Evolutionary conservation across 176 grass and related monocot species (phyloP).

Genomic region (Typha latifolia): DNA sequence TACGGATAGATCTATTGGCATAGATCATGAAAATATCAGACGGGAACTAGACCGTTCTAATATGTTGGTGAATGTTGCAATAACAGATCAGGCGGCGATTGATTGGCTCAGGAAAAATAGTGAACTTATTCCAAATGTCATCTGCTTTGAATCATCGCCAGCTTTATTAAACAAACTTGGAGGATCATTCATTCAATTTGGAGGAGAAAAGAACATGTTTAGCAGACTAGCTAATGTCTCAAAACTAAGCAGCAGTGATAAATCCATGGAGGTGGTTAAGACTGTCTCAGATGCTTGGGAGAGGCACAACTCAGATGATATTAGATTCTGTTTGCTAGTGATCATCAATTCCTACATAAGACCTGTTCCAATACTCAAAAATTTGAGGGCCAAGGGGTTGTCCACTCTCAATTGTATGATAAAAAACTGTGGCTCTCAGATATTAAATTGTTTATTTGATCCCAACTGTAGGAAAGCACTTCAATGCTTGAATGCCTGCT

Average conservation of each 20-base stretch:
- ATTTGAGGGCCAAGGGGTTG: slow-evolving; percentile 73
- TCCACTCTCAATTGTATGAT: slow-evolving; percentile 85
- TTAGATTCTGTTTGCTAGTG: slow-evolving; percentile 82
- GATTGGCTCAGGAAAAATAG: slow-evolving; percentile 47
- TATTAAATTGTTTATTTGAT: slow-evolving; percentile 85
- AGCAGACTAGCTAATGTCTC: slow-evolving; percentile 36
- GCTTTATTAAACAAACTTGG: slow-evolving; percentile 69
- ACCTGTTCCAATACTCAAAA: slow-evolving; percentile 64
- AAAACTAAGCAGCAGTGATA: slow-evolving; percentile 24
- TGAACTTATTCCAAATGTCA: slow-evolving; percentile 48
- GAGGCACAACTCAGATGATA: slow-evolving; percentile 93
- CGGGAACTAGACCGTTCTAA: slow-evolving; percentile 41
- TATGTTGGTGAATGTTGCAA: slow-evolving; percentile 68
- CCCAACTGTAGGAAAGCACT: slow-evolving; percentile 81
- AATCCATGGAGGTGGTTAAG: slow-evolving; percentile 53
- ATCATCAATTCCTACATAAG: slow-evolving; percentile 73
- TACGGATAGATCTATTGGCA: slow-evolving; percentile 36
- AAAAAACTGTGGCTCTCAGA: slow-evolving; percentile 66
- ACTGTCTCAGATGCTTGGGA: slow-evolving; percentile 78
- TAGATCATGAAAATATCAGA: slow-evolving; percentile 21
- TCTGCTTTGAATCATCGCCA: slow-evolving; percentile 80
- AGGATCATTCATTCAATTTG: slow-evolving; percentile 33
- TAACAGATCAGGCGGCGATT: slow-evolving; percentile 39
- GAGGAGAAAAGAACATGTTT: slow-evolving; percentile 44
- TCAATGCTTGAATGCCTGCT: slow-evolving; percentile 85